Evolutionary conservation across 2,329 filamentous ascomycete species (phyloP).

Genomic region (Didymella arachidicola): DNA sequence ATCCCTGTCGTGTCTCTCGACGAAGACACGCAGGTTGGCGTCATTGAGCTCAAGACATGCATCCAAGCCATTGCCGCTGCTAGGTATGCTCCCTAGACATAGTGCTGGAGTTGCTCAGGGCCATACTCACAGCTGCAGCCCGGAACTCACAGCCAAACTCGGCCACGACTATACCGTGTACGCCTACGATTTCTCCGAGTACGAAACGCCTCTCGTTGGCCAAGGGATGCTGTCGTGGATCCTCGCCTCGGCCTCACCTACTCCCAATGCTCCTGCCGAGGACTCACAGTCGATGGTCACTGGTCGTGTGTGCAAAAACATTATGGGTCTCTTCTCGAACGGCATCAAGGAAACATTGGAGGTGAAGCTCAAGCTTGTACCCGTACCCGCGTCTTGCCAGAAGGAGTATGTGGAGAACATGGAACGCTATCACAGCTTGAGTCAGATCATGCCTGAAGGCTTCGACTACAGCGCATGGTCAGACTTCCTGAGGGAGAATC

Average conservation of each 20-base stretch:
- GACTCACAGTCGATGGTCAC: slow-evolving; percentile 79
- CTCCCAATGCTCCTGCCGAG: slow-evolving; percentile 62
- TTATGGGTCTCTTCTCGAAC: slow-evolving; percentile 82
- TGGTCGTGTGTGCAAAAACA: slow-evolving; percentile 86
- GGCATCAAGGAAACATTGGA: slow-evolving; percentile 88
- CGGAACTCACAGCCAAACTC: slow-evolving; percentile 79
- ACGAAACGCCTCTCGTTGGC: slow-evolving; percentile 89
- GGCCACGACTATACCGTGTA: slow-evolving; percentile 94
- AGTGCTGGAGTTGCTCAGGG: slow-evolving; percentile 14
- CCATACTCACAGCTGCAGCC: slow-evolving; percentile 64
- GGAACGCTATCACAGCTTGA: slow-evolving; percentile 67
- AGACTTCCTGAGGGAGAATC: slow-evolving; percentile 76
- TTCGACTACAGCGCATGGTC: slow-evolving; percentile 81
- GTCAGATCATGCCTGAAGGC: slow-evolving; percentile 64
- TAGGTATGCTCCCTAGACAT: slow-evolving; percentile 54
- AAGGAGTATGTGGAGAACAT: slow-evolving; percentile 68
- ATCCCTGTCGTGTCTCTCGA: slow-evolving; percentile 84
- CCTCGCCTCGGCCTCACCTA: slow-evolving; percentile 67
- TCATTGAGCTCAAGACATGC: slow-evolving; percentile 87
- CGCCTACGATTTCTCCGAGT: slow-evolving; percentile 94
- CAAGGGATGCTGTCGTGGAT: slow-evolving; percentile 94
- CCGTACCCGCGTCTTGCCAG: slow-evolving; percentile 71
- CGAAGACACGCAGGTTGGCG: slow-evolving; percentile 80
- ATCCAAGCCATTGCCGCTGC: slow-evolving; percentile 79
- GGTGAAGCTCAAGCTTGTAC: slow-evolving; percentile 86